Evolutionary conservation across 1,139 yeast species (phyloP), one percentile per base, ranked within the genome.

Genomic region (Candida dubliniensis): DNA sequence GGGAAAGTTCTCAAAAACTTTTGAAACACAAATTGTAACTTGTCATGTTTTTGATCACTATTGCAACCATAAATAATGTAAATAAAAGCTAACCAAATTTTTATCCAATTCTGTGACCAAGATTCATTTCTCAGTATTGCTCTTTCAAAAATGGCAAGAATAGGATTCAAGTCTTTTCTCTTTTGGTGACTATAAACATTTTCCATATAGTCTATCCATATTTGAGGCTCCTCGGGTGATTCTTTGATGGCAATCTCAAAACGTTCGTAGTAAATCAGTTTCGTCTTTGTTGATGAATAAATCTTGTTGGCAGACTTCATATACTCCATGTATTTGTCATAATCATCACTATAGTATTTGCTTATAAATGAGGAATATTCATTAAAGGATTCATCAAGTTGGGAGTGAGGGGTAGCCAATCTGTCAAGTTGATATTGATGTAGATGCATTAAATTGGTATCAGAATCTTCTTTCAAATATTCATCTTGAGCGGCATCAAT

Each of bases 311-410:
- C 80, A 1, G 52, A 47, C 2, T 53, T 45, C 74, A 80, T 69
- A 32, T 52, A 47, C 2, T 53, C 44, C 74, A 80, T 69, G 32
- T 61, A 62, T 7, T 49, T 45, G 12, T 70, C 76, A 53, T 81
- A 81, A 7, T 66, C 52, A 3, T 54, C 55, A 4, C 42, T 15
- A 3, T 55, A 49, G 42, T 61, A 45, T 8, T 50, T 42, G 1
- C 81, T 67, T 2, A 79, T 66, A 44, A 77, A 75, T 0, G 66
- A 44, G 0, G 84, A 79, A 39, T 64, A 69, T 8, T 63, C 65
- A 12, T 67, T 57, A 49, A 70, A 78, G 0, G 81, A 73, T 0
- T 69, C 67, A 1, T 69, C 71, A 4, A 81, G 46, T 5, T 59
- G 51, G 2, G 52, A 49, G 53, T 77, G 84, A 0, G 84, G 83